Base-by-base conservation (phyloP, 441 rosid species). In the Brassica hybrid region DNA sequence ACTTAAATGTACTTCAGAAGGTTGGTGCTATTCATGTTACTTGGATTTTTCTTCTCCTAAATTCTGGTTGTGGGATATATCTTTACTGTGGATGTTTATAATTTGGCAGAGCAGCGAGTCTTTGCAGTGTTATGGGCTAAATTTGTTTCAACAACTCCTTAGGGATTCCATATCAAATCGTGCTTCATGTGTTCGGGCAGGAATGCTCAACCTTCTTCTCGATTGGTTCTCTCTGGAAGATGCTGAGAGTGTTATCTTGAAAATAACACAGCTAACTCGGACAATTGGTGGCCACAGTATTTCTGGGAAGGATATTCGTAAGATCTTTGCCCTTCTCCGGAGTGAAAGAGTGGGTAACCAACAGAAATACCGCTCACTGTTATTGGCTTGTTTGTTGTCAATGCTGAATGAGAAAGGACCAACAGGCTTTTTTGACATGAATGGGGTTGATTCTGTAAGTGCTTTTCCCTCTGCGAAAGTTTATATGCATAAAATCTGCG, bases 91-190 rank as follows among this genome's bases (percentile, higher is more conserved):
- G 72, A 84, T 72, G 80, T 88, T 86, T 91, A 79, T 89, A 88
- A 86, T 83, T 88, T 93, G 94, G 94, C 99, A 97, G 99, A 94
- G 99, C 99, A 97, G 99, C 88, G 98, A 91, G 79, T 89, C 93
- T 52, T 85, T 90, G 91, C 91, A 87, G 86, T 91, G 89, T 80
- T 71, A 87, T 83, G 99, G 99, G 86, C 92, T 97, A 78, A 87
- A 84, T 82, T 75, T 94, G 82, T 89, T 91, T 84, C 97, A 90
- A 80, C 94, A 87, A 76, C 85, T 96, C 81, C 95, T 96, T 61
- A 90, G 90, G 83, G 99, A 96, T 86, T 93, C 97, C 82, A 87
- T 96, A 73, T 94, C 98, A 71, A 96, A 96, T 79, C 91, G 91
- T 82, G 95, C 98, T 84, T 96, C 98, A 67, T 90, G 98, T 77